These are phyloP conservation scores for Simmondsia chinensis DNA, from an alignment of 148 eudicot genomes.

Conservation along the genomic window DNA sequence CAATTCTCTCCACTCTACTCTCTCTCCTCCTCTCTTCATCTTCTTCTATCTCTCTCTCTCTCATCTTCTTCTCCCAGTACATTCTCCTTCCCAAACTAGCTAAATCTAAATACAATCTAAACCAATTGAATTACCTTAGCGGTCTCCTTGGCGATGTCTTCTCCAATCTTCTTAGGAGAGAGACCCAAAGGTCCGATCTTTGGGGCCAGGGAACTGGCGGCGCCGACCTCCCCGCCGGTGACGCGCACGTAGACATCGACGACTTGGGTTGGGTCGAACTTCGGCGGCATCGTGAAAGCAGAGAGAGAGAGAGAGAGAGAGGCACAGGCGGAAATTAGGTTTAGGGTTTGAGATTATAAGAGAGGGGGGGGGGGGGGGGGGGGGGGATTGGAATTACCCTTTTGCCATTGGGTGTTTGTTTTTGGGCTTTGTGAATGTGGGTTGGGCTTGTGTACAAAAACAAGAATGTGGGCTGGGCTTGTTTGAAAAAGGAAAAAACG, in stretches of 20 bases:
- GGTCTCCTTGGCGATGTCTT: constrained; percentile 75
- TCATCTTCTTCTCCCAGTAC: too few relatives aligned
- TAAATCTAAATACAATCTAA: too few relatives aligned
- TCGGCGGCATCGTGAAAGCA: constrained; percentile 46
- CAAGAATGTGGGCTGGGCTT: too few relatives aligned
- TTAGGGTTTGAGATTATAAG: constrained; percentile 4
- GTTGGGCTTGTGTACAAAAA: too few relatives aligned
- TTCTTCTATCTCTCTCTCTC: too few relatives aligned
- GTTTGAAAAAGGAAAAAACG: too few relatives aligned
- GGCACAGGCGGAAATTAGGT: not conserved
- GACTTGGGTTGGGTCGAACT: constrained; percentile 58
- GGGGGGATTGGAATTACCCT: not conserved
- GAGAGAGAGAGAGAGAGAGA: constrained; percentile 1
- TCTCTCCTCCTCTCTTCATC: too few relatives aligned
- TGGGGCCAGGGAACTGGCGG: constrained; percentile 67
- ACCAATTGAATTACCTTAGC: too few relatives aligned
- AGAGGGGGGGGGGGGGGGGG: too few relatives aligned
- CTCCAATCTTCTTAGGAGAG: constrained; percentile 71
- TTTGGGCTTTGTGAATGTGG: constrained; percentile 2
- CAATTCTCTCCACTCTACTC: too few relatives aligned
- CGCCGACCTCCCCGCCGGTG: constrained; percentile 74
- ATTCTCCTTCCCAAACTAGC: too few relatives aligned
- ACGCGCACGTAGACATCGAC: constrained; percentile 72
- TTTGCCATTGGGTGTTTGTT: not conserved
- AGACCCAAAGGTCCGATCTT: constrained; percentile 73